Conservation (phyloP, 345 rosid species). For the Pugionium dolabratum region DNA sequence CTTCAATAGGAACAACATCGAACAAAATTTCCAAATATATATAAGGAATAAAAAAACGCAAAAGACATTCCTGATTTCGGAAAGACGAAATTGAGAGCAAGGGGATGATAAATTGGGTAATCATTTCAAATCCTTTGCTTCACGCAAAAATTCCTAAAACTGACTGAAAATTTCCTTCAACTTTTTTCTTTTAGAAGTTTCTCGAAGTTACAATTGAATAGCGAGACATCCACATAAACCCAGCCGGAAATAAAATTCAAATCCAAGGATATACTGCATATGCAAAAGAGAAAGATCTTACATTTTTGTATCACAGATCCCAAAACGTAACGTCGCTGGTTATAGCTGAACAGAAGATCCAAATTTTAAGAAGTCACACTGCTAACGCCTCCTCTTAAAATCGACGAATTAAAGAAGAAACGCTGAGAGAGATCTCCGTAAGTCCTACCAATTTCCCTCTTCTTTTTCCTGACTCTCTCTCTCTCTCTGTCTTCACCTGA, state of each 20-base stretch:
- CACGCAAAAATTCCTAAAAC: not conserved
- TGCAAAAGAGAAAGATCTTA: slow-evolving; percentile 25
- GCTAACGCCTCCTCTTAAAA: slow-evolving; percentile 11
- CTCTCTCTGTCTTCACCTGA: slow-evolving; percentile 32
- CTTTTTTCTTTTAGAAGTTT: not conserved
- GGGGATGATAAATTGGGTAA: not conserved
- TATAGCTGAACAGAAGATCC: slow-evolving; percentile 27
- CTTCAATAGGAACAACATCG: slow-evolving; percentile 1
- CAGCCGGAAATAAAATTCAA: not conserved
- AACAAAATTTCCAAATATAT: not conserved
- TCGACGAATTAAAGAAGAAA: slow-evolving; percentile 30
- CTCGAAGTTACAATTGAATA: slow-evolving; percentile 18
- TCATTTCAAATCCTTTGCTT: not conserved
- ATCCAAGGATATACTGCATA: not conserved
- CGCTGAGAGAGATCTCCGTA: slow-evolving; percentile 22
- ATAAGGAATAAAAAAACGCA: not conserved
- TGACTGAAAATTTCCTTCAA: not conserved
- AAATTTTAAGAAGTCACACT: slow-evolving; percentile 16
- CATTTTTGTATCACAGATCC: slow-evolving; percentile 29
- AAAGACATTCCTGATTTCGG: not conserved
- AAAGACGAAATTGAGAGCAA: not conserved
- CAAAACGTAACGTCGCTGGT: slow-evolving; percentile 28
- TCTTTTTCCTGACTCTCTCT: slow-evolving; percentile 5
- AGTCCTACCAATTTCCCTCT: slow-evolving; percentile 24
- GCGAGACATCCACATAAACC: not conserved